These are phyloP conservation scores for Colletotrichum coccodes DNA, from an alignment of 2,329 filamentous ascomycete genomes.

Conservation along the genomic window DNA sequence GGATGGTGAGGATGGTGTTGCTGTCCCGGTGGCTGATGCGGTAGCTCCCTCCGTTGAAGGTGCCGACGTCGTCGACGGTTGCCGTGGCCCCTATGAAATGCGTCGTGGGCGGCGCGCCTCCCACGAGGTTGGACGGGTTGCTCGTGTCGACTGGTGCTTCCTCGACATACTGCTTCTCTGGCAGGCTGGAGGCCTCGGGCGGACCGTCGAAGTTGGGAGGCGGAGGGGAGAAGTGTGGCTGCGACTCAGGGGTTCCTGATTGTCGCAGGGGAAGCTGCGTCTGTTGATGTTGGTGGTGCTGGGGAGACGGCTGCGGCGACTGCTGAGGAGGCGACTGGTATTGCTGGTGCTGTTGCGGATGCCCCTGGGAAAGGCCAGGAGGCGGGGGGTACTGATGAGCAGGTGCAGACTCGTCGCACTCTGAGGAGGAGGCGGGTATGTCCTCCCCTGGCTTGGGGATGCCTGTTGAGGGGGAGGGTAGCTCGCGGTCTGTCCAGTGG, in stretches of 20 bases:
- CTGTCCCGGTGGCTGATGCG: constrained; percentile 91
- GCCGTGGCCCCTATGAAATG: constrained; percentile 73
- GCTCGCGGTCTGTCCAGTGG: constrained; percentile 7
- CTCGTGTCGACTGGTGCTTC: constrained; percentile 39
- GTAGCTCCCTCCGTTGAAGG: constrained; percentile 96
- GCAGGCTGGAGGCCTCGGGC: constrained; percentile 36
- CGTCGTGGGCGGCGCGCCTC: constrained; percentile 52
- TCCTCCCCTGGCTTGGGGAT: constrained; percentile 15
- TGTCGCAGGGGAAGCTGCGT: constrained; percentile 35
- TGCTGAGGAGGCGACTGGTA: constrained; percentile 45
- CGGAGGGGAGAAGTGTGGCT: constrained; percentile 38
- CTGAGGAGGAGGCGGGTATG: constrained; percentile 38
- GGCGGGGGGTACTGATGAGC: constrained; percentile 42
- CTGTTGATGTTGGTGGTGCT: constrained; percentile 40
- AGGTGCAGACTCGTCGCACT: constrained; percentile 30
- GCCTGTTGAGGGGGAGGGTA: constrained; percentile 31
- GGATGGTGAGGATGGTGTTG: constrained; percentile 89
- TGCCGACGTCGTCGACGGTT: constrained; percentile 86
- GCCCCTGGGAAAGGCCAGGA: constrained; percentile 33
- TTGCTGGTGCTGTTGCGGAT: constrained; percentile 39
- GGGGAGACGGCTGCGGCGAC: constrained; percentile 28
- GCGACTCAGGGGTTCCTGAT: constrained; percentile 28
- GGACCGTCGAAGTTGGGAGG: constrained; percentile 45
- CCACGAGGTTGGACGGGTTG: constrained; percentile 46
- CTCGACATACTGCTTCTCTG: constrained; percentile 40